phyloP scores from a whole-genome alignment of 805 yeast genomes.

The Yarrowia sp. region DNA sequence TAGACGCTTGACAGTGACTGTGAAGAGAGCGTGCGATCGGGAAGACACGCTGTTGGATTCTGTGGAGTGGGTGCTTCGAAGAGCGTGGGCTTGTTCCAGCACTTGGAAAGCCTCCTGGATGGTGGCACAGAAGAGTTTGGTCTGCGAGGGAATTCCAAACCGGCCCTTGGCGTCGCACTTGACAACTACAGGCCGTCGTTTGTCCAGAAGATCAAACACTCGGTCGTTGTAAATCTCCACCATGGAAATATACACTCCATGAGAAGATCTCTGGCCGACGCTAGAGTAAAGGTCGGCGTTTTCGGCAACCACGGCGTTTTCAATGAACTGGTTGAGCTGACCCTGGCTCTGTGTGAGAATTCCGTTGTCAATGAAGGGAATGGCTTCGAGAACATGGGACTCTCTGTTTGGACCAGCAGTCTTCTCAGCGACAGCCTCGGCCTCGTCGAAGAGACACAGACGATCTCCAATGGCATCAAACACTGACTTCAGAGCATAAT shows the following conservation, averaged over 20 bases:
- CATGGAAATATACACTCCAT: constrained; percentile 49
- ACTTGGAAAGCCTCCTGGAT: constrained; percentile 41
- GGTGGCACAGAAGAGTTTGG: constrained; percentile 43
- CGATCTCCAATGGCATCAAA: constrained; percentile 36
- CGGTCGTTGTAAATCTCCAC: constrained; percentile 52
- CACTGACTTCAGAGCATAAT: constrained; percentile 39
- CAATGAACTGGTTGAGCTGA: constrained; percentile 14
- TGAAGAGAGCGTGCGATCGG: constrained; percentile 52
- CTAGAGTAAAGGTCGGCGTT: not conserved
- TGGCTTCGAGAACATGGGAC: constrained; percentile 2
- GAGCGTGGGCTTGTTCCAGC: constrained; percentile 42
- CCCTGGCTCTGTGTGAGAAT: not conserved
- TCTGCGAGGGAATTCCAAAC: constrained; percentile 31
- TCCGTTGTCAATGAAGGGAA: constrained; percentile 2
- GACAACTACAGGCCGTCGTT: constrained; percentile 30
- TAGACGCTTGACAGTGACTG: constrained; percentile 39
- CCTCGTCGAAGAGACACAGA: constrained; percentile 30
- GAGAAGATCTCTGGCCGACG: constrained; percentile 26
- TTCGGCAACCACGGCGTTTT: not conserved
- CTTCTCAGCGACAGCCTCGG: not conserved
- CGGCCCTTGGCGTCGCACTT: constrained; percentile 38
- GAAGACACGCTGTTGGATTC: constrained; percentile 46
- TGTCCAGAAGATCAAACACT: constrained; percentile 41
- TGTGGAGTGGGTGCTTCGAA: constrained; percentile 46
- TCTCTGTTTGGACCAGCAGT: not conserved